Base-by-base conservation (phyloP, 1,139 yeast species). In the Candida sanyaensis region DNA sequence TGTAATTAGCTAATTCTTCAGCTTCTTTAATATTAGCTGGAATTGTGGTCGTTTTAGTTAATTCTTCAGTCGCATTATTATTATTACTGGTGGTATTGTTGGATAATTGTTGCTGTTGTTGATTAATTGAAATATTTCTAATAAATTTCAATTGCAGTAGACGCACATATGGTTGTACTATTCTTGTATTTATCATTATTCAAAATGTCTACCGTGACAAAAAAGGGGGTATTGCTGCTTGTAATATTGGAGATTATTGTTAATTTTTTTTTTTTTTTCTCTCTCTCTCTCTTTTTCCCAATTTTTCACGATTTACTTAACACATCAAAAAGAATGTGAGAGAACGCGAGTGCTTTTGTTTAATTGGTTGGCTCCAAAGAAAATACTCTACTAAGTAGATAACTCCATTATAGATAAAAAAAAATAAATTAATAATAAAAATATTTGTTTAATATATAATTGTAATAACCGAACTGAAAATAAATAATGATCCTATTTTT, bases 1-100 rank as follows among this genome's bases (percentile, higher is more conserved):
- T 55, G 40, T 54, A 48, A 23, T 50, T 47, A 5, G 51, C 46
- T 42, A 63, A 51, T 42, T 54, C 55, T 27, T 56, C 49, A 9
- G 52, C 64, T 50, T 59, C 55, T 37, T 57, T 55, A 24, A 64
- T 64, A 45, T 58, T 63, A 9, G 48, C 51, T 12, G 52, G 46
- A 6, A 54, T 55, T 13, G 65, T 58, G 1, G 55, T 49, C 6
- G 63, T 58, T 42, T 56, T 54, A 11, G 30, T 29, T 24, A 40
- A 13, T 11, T 28, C 21, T 3, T 34, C 33, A 4, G 13, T 10
- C n/a, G 41, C 3, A 17, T 17, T 17, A 17, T 17, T 17, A 17
- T 17, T 17, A 17, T 3, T 17, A 17, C 21, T 17, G 21, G 21
- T 17, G 21, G 21, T 17, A 17, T 17, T 17, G 21, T 3, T 17